A percentile compares a stretch with the other conserved stretches of the same genome.
These are phyloP conservation scores for Xylaria sp. DNA, from an alignment of 2,329 filamentous ascomycete genomes.

Conservation along the genomic window DNA sequence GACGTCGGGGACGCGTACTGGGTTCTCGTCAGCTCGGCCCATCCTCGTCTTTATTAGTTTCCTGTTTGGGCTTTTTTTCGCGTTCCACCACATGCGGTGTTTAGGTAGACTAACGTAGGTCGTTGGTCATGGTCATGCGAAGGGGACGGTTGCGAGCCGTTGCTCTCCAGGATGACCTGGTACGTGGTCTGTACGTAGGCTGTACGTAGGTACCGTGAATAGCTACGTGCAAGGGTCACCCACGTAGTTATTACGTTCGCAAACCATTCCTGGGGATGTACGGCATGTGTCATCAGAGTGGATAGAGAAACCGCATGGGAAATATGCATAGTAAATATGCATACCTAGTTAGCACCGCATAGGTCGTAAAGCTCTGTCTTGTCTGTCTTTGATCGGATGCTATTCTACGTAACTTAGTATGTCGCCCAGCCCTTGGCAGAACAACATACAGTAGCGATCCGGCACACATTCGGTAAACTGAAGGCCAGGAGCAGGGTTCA, in stretches of 20 bases:
- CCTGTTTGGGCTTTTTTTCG: conserved; percentile 24
- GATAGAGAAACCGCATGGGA: background rate
- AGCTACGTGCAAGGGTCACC: conserved; percentile 16
- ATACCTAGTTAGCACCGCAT: background rate
- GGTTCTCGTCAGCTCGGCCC: conserved; percentile 7
- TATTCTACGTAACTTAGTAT: conserved; percentile 20
- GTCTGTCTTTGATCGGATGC: background rate
- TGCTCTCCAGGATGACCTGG: conserved; percentile 13
- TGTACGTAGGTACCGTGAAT: conserved; percentile 9
- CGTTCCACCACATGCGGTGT: conserved; percentile 14
- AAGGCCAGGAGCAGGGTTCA: background rate
- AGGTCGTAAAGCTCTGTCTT: background rate
- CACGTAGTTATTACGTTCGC: background rate
- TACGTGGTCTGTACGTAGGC: too few species aligned
- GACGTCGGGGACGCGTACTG: conserved; percentile 13
- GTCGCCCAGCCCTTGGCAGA: conserved; percentile 18
- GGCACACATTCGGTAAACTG: background rate
- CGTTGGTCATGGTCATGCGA: conserved; percentile 11
- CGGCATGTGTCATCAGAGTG: conserved; percentile 1
- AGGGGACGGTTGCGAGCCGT: too few species aligned
- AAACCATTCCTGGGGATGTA: background rate
- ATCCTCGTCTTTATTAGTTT: conserved; percentile 25
- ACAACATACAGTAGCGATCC: background rate
- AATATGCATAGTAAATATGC: background rate
- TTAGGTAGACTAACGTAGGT: conserved; percentile 9